Evolutionary conservation across 2,329 filamentous ascomycete genomes (phyloP).

Genomic region (Ophiostoma sp.): DNA sequence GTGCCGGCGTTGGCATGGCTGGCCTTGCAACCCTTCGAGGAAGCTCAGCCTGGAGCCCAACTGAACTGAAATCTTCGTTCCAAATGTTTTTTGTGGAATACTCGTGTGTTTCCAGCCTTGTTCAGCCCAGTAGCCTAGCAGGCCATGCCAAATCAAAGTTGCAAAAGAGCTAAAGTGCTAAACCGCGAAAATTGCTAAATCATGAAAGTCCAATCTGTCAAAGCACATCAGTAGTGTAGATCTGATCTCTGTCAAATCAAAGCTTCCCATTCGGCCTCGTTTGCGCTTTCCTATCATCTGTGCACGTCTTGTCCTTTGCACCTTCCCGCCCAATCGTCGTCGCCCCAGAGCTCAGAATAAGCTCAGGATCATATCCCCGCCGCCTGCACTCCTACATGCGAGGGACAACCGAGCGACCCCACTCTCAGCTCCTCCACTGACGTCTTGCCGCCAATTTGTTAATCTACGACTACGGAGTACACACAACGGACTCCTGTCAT

Average conservation of each 20-base stretch:
- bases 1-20: background rate
- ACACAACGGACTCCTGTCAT: background rate
- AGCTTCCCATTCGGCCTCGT: background rate
- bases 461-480: background rate
- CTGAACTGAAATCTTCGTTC: background rate
- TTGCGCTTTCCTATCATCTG: background rate
- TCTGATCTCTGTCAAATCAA: background rate
- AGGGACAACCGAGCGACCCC: background rate
- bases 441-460: background rate
- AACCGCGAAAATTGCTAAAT: no score
- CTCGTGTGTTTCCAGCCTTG: background rate
- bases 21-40: background rate
- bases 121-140: background rate
- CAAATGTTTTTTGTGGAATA: background rate
- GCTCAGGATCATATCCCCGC: slow-evolving; percentile 1
- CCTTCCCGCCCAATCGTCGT: background rate
- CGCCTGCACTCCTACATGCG: background rate
- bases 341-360: background rate
- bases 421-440: background rate
- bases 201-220: background rate
- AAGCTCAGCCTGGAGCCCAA: background rate
- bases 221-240: background rate
- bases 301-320: background rate
- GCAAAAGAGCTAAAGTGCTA: background rate
- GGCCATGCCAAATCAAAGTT: background rate